Percentiles rank a stretch among this genome's conserved stretches.
These are phyloP conservation scores for Pascua guehoae DNA, from an alignment of 1,284 basidiomycete species.

Conservation along the genomic window DNA sequence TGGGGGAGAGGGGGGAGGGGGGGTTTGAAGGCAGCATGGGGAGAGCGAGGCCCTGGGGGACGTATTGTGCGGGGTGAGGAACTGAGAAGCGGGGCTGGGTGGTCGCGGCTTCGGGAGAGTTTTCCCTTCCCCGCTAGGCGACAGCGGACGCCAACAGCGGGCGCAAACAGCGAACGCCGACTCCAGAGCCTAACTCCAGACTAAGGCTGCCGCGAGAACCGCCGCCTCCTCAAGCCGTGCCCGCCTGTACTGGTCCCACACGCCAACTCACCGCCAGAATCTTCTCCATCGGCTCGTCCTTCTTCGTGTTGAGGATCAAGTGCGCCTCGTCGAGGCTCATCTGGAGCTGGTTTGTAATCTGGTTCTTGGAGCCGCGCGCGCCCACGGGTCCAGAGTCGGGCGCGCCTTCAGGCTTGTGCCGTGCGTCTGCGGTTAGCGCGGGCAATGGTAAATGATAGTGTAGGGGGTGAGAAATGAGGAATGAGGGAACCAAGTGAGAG, in stretches of 20 bases:
- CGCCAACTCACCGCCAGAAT: conserved; percentile 63
- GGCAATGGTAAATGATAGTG: neutral
- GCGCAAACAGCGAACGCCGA: no score
- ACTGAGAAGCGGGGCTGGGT: no score
- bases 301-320: conserved; percentile 87
- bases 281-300: conserved; percentile 64
- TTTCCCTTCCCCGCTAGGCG: neutral
- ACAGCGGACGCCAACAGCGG: no score
- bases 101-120: neutral
- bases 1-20: neutral
- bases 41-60: no score
- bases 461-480: neutral
- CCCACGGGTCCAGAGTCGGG: conserved; percentile 35
- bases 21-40: no score
- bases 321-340: conserved; percentile 97
- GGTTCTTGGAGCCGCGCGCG: conserved; percentile 29
- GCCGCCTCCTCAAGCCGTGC: no score
- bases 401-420: conserved; percentile 59
- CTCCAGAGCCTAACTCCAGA: no score
- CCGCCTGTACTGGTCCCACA: no score
- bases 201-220: neutral
- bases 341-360: conserved; percentile 63
- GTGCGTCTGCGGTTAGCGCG: conserved; percentile 62
- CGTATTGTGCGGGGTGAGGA: no score
- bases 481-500: neutral